phyloP scores from a whole-genome alignment of 2,329 filamentous ascomycete species.

The Hypoxylon sp. region DNA sequence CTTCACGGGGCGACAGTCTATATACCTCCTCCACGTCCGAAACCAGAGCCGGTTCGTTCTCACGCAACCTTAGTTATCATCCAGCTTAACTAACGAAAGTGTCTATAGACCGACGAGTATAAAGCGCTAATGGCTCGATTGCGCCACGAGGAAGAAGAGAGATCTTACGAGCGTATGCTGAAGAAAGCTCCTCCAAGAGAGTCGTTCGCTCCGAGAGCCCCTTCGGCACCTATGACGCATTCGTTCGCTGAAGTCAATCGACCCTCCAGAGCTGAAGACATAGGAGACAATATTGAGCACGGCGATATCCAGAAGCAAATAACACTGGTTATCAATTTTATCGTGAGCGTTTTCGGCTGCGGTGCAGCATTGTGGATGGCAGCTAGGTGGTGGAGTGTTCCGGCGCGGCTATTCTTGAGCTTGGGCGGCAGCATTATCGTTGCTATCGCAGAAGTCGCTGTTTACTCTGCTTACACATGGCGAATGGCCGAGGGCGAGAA shows the following conservation, averaged over 20 bases:
- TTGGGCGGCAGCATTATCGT: slow-evolving; percentile 79
- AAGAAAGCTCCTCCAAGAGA: slow-evolving; percentile 70
- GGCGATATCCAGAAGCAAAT: slow-evolving; percentile 85
- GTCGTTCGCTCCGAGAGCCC: slow-evolving; percentile 72
- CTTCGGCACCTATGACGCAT: slow-evolving; percentile 65
- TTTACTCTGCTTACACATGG: slow-evolving; percentile 82
- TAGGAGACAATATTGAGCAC: slow-evolving; percentile 73
- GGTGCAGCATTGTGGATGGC: slow-evolving; percentile 84
- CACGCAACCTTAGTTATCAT: slow-evolving; percentile 16
- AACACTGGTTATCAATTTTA: slow-evolving; percentile 88
- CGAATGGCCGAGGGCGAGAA: slow-evolving; percentile 77
- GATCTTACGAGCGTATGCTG: slow-evolving; percentile 85
- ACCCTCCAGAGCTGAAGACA: slow-evolving; percentile 61
- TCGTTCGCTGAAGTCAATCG: slow-evolving; percentile 70
- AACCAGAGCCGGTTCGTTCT: slow-evolving; percentile 78
- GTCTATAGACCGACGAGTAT: slow-evolving; percentile 79
- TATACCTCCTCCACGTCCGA: slow-evolving; percentile 82
- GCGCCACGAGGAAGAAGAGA: slow-evolving; percentile 84
- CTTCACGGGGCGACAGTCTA: slow-evolving; percentile 81
- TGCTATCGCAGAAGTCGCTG: slow-evolving; percentile 81
- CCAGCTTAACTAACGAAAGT: slow-evolving; percentile 24
- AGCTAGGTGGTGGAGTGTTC: slow-evolving; percentile 81
- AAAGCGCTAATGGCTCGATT: slow-evolving; percentile 89
- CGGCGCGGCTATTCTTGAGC: slow-evolving; percentile 77
- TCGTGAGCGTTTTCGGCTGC: slow-evolving; percentile 87